Base-by-base conservation (phyloP, 805 yeast species). In the Sugiyamaella valdiviana region DNA sequence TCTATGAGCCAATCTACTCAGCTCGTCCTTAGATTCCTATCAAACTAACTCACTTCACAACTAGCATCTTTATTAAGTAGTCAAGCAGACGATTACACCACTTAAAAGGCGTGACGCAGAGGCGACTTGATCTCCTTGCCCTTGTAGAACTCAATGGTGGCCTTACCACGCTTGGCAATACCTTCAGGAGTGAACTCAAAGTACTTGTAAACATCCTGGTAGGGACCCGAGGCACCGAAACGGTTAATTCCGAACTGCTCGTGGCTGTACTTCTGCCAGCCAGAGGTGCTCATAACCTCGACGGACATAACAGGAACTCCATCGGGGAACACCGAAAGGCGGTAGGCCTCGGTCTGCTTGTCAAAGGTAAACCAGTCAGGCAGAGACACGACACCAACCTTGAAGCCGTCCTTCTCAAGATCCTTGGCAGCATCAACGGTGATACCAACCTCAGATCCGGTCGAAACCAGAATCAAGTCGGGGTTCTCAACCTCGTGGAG, bases 161-260 rank as follows among this genome's bases (percentile, higher is more conserved):
- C 81, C 58, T 74, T 71, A 57, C 89, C 97, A 72, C 90, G 87
- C 63, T 79, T 74, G 62, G 95, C 91, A 69, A 93, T 76, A 58
- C 95, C 96, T 68, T 87, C 96, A 55, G 91, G 83, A 49, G 95
- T 89, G 77, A 93, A 93, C 58, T 79, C 96, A 61, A 91, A 86
- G 75, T 64, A 73, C 71, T 86, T 79, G 83, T 82, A 93, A 54
- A 91, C 78, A 55, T 85, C 87, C 51, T 72, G 70, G 65, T 83
- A 93, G 69, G 86, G 85, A 68, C 95, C 99, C 52, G 97, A 89
- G 54, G 90, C 93, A 79, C 99, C 99, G 67, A 93, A 93, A 75
- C 87, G 81, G 80, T 88, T 81, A 65, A 93, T 77, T 73, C 97
- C 96, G 63, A 91, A 87, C 71, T 89, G 95, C 76, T 85, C 95